phyloP scores from a whole-genome alignment of 108 stramenopile genomes.

The Fistulifera pelliculosa region DNA sequence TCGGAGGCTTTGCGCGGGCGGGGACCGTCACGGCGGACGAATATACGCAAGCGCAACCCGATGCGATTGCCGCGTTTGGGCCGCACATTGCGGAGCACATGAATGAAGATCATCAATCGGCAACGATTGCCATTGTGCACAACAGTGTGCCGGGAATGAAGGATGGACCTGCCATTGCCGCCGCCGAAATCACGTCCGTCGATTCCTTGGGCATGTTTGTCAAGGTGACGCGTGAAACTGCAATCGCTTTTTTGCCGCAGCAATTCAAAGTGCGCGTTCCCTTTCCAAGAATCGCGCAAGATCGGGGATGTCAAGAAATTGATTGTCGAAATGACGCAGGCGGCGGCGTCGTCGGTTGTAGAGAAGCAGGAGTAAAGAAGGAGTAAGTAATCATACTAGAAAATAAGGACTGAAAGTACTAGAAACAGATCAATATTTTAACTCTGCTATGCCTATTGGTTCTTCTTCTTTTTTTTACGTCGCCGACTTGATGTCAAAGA shows the following conservation, averaged over 20 bases:
- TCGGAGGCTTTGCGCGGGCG: slow-evolving; percentile 93
- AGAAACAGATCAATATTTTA: no score
- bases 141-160: slow-evolving; percentile 69
- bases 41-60: slow-evolving; percentile 67
- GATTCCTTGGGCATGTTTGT: slow-evolving; percentile 92
- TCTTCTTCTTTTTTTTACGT: no score
- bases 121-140: slow-evolving; percentile 84
- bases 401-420: no score
- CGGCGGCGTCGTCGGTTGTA: slow-evolving; percentile 24
- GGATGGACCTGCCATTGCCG: slow-evolving; percentile 34
- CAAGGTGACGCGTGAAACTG: slow-evolving; percentile 66
- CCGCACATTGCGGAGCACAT: slow-evolving; percentile 79
- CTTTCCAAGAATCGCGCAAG: slow-evolving; percentile 49
- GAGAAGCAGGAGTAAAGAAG: neutral
- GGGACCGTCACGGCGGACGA: slow-evolving; percentile 77
- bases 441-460: no score
- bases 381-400: no score
- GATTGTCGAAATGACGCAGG: slow-evolving; percentile 80
- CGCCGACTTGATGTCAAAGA: slow-evolving; percentile 3
- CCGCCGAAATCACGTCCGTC: slow-evolving; percentile 81
- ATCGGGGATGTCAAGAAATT: slow-evolving; percentile 70
- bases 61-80: slow-evolving; percentile 78
- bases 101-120: slow-evolving; percentile 89
- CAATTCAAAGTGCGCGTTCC: slow-evolving; percentile 79
- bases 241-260: slow-evolving; percentile 44